Conservation (phyloP, 345 rosid species). For the Rhodamnia argentea region DNA sequence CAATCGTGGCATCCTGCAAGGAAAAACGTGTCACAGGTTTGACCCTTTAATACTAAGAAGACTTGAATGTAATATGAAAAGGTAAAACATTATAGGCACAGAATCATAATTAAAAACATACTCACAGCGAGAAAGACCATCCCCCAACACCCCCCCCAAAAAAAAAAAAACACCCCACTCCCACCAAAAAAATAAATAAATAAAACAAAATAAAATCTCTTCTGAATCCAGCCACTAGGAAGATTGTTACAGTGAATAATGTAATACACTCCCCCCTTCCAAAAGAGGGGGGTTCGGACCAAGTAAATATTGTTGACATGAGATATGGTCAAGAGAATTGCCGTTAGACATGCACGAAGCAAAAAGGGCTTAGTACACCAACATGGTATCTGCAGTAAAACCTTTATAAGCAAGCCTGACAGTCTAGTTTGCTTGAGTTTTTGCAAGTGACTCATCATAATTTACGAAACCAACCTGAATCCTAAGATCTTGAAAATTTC, state of each 20-base stretch:
- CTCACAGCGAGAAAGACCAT: background rate
- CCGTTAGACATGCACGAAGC: background rate
- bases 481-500: background rate
- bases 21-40: background rate
- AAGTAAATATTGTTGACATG: background rate
- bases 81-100: background rate
- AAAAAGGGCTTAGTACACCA: background rate
- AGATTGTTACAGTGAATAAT: background rate
- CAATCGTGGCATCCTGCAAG: conserved; percentile 72
- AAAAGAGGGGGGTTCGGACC: background rate
- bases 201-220: background rate
- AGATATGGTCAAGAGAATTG: background rate
- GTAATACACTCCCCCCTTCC: background rate
- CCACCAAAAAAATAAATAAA: background rate
- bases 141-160: too few species aligned
- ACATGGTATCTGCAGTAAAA: background rate
- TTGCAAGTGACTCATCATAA: background rate
- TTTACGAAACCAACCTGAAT: background rate
- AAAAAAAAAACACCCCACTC: background rate
- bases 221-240: background rate
- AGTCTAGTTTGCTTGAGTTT: background rate
- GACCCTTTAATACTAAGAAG: background rate
- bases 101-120: background rate
- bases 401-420: background rate
- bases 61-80: background rate